phyloP scores from a whole-genome alignment of 2,329 filamentous ascomycete species.

The Plectosphaerella plurivora region DNA sequence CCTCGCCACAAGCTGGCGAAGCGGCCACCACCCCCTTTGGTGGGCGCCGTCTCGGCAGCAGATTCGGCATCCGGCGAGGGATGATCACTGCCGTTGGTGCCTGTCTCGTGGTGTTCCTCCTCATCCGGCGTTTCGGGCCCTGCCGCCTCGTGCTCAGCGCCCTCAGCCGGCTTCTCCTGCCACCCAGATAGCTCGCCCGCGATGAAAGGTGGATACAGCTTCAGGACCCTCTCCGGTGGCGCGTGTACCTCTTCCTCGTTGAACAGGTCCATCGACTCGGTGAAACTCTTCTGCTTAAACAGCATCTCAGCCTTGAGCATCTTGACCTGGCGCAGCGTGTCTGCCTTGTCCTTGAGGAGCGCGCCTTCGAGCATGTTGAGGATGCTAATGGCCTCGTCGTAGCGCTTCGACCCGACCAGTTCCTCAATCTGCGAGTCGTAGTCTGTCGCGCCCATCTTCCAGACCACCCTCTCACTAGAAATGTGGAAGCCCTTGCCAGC shows the following conservation, averaged over 20 bases:
- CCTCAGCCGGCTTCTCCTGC: constrained; percentile 27
- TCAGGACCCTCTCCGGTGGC: constrained; percentile 82
- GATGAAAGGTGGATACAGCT: constrained; percentile 77
- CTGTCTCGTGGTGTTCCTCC: background rate
- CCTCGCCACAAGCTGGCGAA: constrained; percentile 42
- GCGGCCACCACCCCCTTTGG: constrained; percentile 32
- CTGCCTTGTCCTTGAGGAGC: constrained; percentile 74
- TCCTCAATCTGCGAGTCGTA: constrained; percentile 88
- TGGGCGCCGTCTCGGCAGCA: constrained; percentile 4
- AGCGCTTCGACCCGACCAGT: constrained; percentile 66
- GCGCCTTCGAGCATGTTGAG: constrained; percentile 90
- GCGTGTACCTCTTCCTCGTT: constrained; percentile 78
- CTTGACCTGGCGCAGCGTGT: constrained; percentile 78
- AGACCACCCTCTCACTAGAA: constrained; percentile 83
- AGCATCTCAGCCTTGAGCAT: constrained; percentile 85
- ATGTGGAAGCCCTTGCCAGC: constrained; percentile 95
- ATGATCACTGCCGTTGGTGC: constrained; percentile 26
- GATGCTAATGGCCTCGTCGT: constrained; percentile 90
- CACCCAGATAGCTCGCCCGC: constrained; percentile 73
- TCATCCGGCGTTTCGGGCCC: background rate
- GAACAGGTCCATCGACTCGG: constrained; percentile 84
- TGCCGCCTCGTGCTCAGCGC: constrained; percentile 27
- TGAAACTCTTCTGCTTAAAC: constrained; percentile 79
- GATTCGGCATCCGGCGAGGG: constrained; percentile 14
- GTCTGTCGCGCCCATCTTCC: constrained; percentile 91